A percentile compares a stretch with the other conserved stretches of the same genome.
Conservation (phyloP, 441 rosid genomes). For the Viola pubescens region DNA sequence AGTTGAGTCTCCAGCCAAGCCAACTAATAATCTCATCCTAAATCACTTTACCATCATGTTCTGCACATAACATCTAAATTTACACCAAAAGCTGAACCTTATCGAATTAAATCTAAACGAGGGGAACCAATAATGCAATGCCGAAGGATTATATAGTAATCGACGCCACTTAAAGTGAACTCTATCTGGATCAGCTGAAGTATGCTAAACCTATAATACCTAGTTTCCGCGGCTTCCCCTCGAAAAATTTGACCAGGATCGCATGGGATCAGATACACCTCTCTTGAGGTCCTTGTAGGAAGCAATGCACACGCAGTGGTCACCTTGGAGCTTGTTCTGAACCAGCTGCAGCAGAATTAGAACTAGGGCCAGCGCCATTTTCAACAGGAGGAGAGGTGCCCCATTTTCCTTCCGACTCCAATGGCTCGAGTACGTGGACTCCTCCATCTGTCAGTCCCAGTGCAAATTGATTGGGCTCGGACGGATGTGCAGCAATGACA, state of each 20-base stretch:
- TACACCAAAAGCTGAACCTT: slow-evolving; percentile 19
- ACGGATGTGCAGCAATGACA: slow-evolving; percentile 79
- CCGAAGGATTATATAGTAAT: slow-evolving; percentile 6
- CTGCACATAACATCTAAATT: slow-evolving; percentile 17
- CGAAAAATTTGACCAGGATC: slow-evolving; percentile 28
- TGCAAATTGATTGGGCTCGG: slow-evolving; percentile 68
- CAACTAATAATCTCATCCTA: not conserved
- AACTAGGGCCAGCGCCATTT: slow-evolving; percentile 46
- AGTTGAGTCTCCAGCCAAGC: slow-evolving; percentile 9
- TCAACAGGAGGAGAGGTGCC: slow-evolving; percentile 62
- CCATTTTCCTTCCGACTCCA: slow-evolving; percentile 68
- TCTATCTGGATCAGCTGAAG: slow-evolving; percentile 13
- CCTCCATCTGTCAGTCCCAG: slow-evolving; percentile 74
- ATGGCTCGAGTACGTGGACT: slow-evolving; percentile 63
- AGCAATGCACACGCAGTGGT: slow-evolving; percentile 16
- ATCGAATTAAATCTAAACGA: slow-evolving; percentile 7
- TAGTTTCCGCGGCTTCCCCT: slow-evolving; percentile 30
- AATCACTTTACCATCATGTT: slow-evolving; percentile 11
- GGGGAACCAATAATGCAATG: slow-evolving; percentile 13
- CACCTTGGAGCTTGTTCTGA: slow-evolving; percentile 55
- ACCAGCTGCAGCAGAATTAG: slow-evolving; percentile 33
- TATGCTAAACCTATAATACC: slow-evolving; percentile 17
- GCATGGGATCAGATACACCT: slow-evolving; percentile 16
- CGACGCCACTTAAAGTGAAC: slow-evolving; percentile 12
- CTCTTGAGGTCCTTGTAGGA: slow-evolving; percentile 8